Percentiles rank a stretch among this genome's conserved stretches.
Evolutionary conservation across 1,284 basidiomycete genomes (phyloP).

Genomic region (Sanghuangporus baumii): DNA sequence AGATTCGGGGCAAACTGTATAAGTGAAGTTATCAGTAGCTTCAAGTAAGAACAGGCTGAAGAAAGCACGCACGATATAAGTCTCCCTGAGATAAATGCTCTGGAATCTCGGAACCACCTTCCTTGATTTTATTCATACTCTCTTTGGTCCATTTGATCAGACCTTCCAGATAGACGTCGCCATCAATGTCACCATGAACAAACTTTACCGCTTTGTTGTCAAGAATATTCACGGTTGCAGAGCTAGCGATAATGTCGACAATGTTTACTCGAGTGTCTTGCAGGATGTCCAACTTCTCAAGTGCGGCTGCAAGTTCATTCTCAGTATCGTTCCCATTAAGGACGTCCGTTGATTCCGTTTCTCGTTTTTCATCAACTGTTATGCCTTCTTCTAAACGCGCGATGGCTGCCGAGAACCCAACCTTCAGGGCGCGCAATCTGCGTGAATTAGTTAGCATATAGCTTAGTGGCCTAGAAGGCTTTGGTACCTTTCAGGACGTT

Average conservation of each 20-base stretch:
- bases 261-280: constrained; percentile 11
- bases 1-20: constrained; percentile 62
- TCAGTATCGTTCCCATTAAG: neutral
- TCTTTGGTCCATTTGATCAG: constrained; percentile 57
- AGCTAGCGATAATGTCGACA: constrained; percentile 46
- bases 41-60: constrained; percentile 16
- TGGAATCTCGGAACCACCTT: constrained; percentile 77
- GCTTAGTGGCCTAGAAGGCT: neutral
- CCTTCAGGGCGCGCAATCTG: constrained; percentile 63
- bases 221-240: constrained; percentile 48
- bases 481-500: constrained; percentile 73
- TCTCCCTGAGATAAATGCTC: constrained; percentile 70
- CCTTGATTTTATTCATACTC: constrained; percentile 59
- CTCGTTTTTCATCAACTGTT: neutral
- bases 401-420: constrained; percentile 75
- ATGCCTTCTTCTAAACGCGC: constrained; percentile 56
- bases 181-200: constrained; percentile 65
- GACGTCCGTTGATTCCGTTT: neutral
- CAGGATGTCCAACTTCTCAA: constrained; percentile 32
- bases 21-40: neutral
- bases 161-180: constrained; percentile 62
- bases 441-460: neutral
- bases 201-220: constrained; percentile 63
- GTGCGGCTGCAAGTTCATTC: constrained; percentile 44
- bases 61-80: constrained; percentile 63